Percentiles rank a stretch among this genome's conserved stretches.
These are phyloP conservation scores for Linnemannia schmuckeri DNA, from an alignment of 192 early-diverging fungal species.

Conservation along the genomic window DNA sequence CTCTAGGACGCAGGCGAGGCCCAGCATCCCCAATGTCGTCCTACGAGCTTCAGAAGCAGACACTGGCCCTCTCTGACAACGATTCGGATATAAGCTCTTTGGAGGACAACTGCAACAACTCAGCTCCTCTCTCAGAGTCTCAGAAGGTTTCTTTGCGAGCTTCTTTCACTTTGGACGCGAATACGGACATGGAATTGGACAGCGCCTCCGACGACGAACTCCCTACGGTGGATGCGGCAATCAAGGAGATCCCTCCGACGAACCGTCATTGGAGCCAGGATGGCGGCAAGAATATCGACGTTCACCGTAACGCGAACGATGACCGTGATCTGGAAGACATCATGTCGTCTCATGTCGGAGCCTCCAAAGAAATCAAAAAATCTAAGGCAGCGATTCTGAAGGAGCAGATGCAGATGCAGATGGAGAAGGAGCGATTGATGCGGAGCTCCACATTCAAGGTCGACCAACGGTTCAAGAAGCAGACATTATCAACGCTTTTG, in stretches of 20 bases:
- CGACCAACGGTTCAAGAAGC: constrained; percentile 13
- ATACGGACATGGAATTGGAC: constrained; percentile 3
- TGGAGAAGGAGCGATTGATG: constrained; percentile 10
- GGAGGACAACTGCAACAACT: constrained; percentile 13
- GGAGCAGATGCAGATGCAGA: constrained; percentile 1
- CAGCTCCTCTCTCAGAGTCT: not conserved
- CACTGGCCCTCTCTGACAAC: constrained; percentile 27
- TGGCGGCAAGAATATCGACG: not conserved
- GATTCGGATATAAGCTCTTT: constrained; percentile 48
- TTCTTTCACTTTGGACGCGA: constrained; percentile 6
- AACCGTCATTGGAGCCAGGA: not conserved
- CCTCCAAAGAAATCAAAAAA: not conserved
- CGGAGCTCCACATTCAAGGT: not conserved
- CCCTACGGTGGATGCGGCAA: not conserved
- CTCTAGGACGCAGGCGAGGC: not conserved
- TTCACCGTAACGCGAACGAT: not conserved
- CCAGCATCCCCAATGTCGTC: constrained; percentile 21
- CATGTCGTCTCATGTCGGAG: not conserved
- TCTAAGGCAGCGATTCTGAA: constrained; percentile 10
- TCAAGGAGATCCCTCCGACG: not conserved
- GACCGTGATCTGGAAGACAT: not conserved
- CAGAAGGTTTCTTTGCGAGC: not conserved
- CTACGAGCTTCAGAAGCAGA: constrained; percentile 17
- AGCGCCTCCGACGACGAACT: not conserved
- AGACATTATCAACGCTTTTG: not conserved